These are phyloP conservation scores for Achlya hypogyna DNA, from an alignment of 352 stramenopile species.

Conservation along the genomic window DNA sequence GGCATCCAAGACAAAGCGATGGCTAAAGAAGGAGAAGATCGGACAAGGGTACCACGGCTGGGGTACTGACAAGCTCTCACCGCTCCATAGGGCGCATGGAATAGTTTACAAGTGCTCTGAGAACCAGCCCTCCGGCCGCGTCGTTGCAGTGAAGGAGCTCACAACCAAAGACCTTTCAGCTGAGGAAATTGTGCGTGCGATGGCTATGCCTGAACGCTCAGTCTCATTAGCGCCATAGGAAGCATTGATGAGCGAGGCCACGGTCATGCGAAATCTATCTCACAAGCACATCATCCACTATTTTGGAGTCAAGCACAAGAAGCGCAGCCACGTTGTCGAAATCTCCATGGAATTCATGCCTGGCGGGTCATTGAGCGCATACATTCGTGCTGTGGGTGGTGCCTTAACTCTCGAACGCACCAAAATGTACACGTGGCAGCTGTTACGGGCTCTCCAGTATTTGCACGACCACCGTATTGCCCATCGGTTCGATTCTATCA, in stretches of 20 bases:
- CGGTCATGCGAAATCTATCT: slow-evolving; percentile 51
- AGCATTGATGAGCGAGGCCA: slow-evolving; percentile 52
- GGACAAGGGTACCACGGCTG: slow-evolving; percentile 44
- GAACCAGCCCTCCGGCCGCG: slow-evolving; percentile 29
- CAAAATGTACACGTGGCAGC: slow-evolving; percentile 48
- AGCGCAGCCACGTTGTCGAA: slow-evolving; percentile 38
- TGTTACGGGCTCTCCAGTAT: slow-evolving; percentile 28
- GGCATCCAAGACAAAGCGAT: slow-evolving; percentile 22
- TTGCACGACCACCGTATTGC: slow-evolving; percentile 80
- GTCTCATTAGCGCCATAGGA: not conserved
- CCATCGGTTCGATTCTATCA: slow-evolving; percentile 60
- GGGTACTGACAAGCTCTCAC: not conserved
- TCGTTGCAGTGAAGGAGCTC: slow-evolving; percentile 66
- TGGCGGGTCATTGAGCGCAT: slow-evolving; percentile 65
- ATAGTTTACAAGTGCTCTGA: slow-evolving; percentile 67
- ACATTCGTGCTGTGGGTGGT: slow-evolving; percentile 27
- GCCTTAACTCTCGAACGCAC: slow-evolving; percentile 32
- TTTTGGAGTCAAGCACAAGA: slow-evolving; percentile 38
- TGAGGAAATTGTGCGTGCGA: slow-evolving; percentile 26
- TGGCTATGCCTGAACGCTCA: not conserved
- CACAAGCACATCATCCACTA: slow-evolving; percentile 56
- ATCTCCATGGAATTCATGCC: slow-evolving; percentile 86
- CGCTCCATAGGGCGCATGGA: slow-evolving; percentile 34
- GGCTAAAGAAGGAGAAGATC: slow-evolving; percentile 69
- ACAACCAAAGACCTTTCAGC: slow-evolving; percentile 42